Conservation (phyloP, 345 rosid genomes). For the Camelina hispida region DNA sequence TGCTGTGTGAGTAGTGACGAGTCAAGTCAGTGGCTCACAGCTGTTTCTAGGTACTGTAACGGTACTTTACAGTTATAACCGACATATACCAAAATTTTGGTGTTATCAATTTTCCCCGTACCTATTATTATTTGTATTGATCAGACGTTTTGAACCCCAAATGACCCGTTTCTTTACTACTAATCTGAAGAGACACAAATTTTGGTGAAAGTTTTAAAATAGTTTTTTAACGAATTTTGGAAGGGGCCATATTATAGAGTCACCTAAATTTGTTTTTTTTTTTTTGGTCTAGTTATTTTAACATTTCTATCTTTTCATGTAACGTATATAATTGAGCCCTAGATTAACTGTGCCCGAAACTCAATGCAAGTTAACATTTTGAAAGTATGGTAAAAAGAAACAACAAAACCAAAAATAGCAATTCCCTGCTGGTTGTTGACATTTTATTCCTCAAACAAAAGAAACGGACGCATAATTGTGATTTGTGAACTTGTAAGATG, state of each 20-base stretch:
- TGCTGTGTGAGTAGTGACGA: conserved; percentile 28
- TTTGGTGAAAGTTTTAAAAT: too few relatives aligned
- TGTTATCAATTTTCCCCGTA: not conserved
- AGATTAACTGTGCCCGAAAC: not conserved
- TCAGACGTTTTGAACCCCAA: conserved; percentile 8
- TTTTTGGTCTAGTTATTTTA: not conserved
- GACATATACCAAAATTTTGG: conserved; percentile 26
- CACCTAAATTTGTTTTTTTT: not conserved
- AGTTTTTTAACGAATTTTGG: too few relatives aligned
- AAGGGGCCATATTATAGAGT: not conserved
- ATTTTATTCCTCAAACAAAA: conserved; percentile 1
- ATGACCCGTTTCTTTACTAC: too few relatives aligned
- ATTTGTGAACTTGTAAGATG: conserved; percentile 15
- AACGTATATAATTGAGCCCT: not conserved
- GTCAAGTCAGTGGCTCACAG: conserved; percentile 39
- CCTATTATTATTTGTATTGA: not conserved
- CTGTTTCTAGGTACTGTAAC: conserved; percentile 33
- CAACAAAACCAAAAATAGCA: conserved; percentile 4
- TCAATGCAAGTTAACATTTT: not conserved
- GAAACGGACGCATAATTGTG: conserved; percentile 8
- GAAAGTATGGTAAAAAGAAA: not conserved
- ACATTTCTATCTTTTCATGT: not conserved
- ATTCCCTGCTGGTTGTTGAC: not conserved
- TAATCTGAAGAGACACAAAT: too few relatives aligned
- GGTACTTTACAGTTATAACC: conserved; percentile 31